Evolutionary conservation across 176 grass and related monocot genomes (phyloP).

Genomic region (Bothriochloa decipiens): DNA sequence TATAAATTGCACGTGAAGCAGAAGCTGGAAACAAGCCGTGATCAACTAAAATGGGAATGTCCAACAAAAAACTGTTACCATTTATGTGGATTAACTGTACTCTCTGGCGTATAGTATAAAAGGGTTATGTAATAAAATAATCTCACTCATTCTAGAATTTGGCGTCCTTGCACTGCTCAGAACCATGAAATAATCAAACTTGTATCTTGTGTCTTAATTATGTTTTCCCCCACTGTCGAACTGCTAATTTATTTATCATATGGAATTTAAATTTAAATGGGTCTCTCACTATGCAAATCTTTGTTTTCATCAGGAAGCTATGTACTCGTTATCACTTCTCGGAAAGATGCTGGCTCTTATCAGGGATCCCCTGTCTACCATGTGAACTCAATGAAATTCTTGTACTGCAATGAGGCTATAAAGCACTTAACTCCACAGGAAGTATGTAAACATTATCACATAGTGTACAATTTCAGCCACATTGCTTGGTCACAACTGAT

Average conservation of each 20-base stretch:
- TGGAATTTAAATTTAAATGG: not conserved
- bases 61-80: not conserved
- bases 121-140: constrained; percentile 20
- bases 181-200: constrained; percentile 24
- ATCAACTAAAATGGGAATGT: not conserved
- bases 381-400: constrained; percentile 84
- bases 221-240: constrained; percentile 8
- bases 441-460: constrained; percentile 53
- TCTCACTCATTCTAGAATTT: not conserved
- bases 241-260: constrained; percentile 17
- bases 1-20: not conserved
- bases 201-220: constrained; percentile 6
- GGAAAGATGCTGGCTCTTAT: constrained; percentile 75
- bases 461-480: constrained; percentile 22
- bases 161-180: not conserved
- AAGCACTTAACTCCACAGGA: constrained; percentile 89
- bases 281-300: constrained; percentile 30
- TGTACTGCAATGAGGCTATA: constrained; percentile 82
- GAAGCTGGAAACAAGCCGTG: constrained; percentile 8
- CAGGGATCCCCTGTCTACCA: constrained; percentile 64
- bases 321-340: constrained; percentile 85
- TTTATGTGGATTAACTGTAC: not conserved
- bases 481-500: constrained; percentile 32
- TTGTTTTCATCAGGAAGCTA: constrained; percentile 78
- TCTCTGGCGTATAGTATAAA: constrained; percentile 13